Base-by-base conservation (phyloP, 2,329 filamentous ascomycete species). In the Fusarium nisikadoi region DNA sequence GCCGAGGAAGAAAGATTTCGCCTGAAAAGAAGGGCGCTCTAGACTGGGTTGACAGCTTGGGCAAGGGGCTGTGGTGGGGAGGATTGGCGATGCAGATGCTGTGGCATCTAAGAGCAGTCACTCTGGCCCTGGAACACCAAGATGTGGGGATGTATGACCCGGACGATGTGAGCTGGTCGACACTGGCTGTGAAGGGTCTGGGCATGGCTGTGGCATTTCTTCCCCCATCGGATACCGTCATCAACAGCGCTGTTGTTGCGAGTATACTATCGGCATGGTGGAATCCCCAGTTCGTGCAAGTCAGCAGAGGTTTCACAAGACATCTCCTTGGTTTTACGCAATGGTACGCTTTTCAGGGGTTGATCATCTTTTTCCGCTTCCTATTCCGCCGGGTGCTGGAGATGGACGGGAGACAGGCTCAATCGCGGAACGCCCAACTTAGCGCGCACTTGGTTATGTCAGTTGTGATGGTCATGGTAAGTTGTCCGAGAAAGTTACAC, bases 281-380 rank as follows among this genome's bases (percentile, higher is more conserved):
- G 92, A 93, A 93, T 69, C 90, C 91, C 1, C 87, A 87, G 65
- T 88, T 93, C 71, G 85, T 88, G 38, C 85, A 91, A 74, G 87
- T 86, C 7, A 83, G 85, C 38, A 84, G 87, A n/a, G 90, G 89
- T 60, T 92, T 87, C 77, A 88, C 85, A 33, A 86, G 83, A 68
- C 90, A 88, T 62, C 84, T 93, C 36, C 78, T 86, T 6, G 91
- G 91, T 0, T 86, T 93, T 17, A 83, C 84, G 7, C 86, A 89
- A 56, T 92, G 92, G 86, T 93, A 93, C 77, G 85, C 84, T 3
- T 87, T 91, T 68, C 92, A 94, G 76, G 77, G 86, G 4, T 78
- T 92, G 36, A 84, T 90, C 27, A 77, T 93, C 16, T 77, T 86
- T 10, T 80, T 90, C 16, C 87, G 92, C 41, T 80, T 86, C 45